Conservation (phyloP, 768 basidiomycete genomes). For the Cubamyces lactineus region DNA sequence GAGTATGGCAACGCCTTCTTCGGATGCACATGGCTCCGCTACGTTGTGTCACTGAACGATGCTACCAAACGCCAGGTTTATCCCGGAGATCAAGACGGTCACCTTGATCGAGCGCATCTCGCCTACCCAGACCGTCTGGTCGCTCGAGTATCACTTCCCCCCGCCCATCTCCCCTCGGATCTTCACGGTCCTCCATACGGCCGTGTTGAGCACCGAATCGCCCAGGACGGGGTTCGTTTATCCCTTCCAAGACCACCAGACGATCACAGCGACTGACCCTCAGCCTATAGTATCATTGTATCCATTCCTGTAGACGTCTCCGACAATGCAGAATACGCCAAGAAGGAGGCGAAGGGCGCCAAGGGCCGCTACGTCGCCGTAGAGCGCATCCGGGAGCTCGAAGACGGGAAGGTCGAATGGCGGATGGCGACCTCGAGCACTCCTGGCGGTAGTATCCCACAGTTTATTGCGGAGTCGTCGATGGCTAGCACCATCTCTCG, state of each 20-base stretch:
- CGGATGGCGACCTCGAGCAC: slow-evolving; percentile 79
- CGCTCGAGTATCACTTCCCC: slow-evolving; percentile 70
- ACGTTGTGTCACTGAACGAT: background rate
- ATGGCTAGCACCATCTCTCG: slow-evolving; percentile 66
- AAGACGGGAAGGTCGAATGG: slow-evolving; percentile 72
- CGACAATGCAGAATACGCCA: slow-evolving; percentile 57
- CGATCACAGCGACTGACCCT: background rate
- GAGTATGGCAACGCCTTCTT: slow-evolving; percentile 22
- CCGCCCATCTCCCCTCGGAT: slow-evolving; percentile 73
- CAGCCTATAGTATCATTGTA: slow-evolving; percentile 40
- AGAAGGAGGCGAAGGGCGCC: slow-evolving; percentile 64
- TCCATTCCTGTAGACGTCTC: slow-evolving; percentile 73
- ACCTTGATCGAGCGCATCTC: slow-evolving; percentile 65
- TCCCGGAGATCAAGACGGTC: slow-evolving; percentile 65
- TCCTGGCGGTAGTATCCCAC: slow-evolving; percentile 70
- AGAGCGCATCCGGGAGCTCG: slow-evolving; percentile 65
- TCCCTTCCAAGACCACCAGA: background rate
- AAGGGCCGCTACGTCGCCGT: slow-evolving; percentile 72
- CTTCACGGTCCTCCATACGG: slow-evolving; percentile 76
- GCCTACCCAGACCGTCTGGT: slow-evolving; percentile 67
- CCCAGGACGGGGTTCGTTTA: slow-evolving; percentile 62
- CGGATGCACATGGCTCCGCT: too few relatives aligned
- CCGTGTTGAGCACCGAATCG: slow-evolving; percentile 50
- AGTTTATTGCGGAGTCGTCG: slow-evolving; percentile 60
- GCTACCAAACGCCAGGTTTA: slow-evolving; percentile 50